phyloP scores from a whole-genome alignment of 495 filamentous ascomycete genomes.

The Friedmanniomyces endolithicus region DNA sequence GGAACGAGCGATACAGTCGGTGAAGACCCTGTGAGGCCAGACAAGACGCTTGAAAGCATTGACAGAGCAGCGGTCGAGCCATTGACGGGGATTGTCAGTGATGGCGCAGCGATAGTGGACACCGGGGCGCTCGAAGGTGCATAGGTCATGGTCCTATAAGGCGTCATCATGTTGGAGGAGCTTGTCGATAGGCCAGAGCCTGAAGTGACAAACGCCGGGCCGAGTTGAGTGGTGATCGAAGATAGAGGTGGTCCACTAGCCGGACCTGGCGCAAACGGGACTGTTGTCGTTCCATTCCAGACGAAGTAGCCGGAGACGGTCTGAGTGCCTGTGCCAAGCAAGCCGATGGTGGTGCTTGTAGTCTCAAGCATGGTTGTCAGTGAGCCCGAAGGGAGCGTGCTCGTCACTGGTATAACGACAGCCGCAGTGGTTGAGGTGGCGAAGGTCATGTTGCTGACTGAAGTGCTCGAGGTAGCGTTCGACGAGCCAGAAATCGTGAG shows the following conservation, averaged over 20 bases:
- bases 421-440: neutral
- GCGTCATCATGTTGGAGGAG: neutral
- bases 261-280: neutral
- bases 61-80: neutral
- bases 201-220: neutral
- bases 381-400: neutral
- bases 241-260: neutral
- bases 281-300: constrained; percentile 8
- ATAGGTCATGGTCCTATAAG: neutral
- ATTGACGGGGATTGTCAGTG: neutral
- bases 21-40: neutral
- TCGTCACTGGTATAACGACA: neutral
- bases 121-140: neutral
- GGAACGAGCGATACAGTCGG: neutral
- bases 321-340: neutral
- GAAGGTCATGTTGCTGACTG: neutral
- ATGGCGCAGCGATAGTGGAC: neutral
- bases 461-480: neutral
- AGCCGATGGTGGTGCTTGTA: constrained; percentile 7
- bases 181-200: neutral
- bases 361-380: constrained; percentile 4
- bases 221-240: neutral
- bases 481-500: neutral
- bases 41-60: neutral
- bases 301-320: constrained; percentile 13